Evolutionary conservation across 305 asterid genomes (phyloP).

Genomic region (Caryopteris hybrid): DNA sequence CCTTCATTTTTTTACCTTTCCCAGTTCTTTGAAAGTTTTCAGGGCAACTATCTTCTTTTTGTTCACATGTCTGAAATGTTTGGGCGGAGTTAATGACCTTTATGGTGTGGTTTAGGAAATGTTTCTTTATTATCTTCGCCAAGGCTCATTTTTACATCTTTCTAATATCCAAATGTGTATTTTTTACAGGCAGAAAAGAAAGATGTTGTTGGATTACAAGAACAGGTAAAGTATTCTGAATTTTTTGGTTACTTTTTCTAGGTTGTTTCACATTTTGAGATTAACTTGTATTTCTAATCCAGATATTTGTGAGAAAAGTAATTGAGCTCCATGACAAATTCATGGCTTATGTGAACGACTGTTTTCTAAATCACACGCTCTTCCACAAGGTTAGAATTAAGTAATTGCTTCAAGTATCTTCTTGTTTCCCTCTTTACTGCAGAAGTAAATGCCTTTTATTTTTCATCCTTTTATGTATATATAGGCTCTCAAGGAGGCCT

Average conservation of each 20-base stretch:
- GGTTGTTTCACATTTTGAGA: slow-evolving; percentile 19
- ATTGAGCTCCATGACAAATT: slow-evolving; percentile 93
- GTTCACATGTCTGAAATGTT: neutral
- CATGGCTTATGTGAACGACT: slow-evolving; percentile 81
- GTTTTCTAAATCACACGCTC: slow-evolving; percentile 83
- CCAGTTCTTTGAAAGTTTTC: neutral
- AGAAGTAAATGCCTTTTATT: neutral
- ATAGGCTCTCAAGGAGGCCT: slow-evolving; percentile 95
- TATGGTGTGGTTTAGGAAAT: neutral
- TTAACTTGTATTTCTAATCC: slow-evolving; percentile 21
- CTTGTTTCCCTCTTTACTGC: neutral
- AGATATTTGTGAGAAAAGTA: slow-evolving; percentile 89
- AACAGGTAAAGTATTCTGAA: slow-evolving; percentile 50
- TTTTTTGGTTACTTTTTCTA: neutral
- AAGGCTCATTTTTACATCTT: neutral
- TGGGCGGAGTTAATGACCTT: neutral
- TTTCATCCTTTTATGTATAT: slow-evolving; percentile 3
- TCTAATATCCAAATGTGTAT: slow-evolving; percentile 17
- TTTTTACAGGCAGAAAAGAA: slow-evolving; percentile 81
- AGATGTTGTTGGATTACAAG: slow-evolving; percentile 86
- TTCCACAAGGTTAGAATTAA: slow-evolving; percentile 79
- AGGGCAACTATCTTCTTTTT: neutral
- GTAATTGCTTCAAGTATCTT: slow-evolving; percentile 4
- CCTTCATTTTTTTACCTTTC: neutral
- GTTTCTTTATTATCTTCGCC: neutral